A percentile compares a stretch with the other conserved stretches of the same genome.
These are phyloP conservation scores for Chalciporus sp. DNA, from an alignment of 1,284 basidiomycete species.

Conservation along the genomic window DNA sequence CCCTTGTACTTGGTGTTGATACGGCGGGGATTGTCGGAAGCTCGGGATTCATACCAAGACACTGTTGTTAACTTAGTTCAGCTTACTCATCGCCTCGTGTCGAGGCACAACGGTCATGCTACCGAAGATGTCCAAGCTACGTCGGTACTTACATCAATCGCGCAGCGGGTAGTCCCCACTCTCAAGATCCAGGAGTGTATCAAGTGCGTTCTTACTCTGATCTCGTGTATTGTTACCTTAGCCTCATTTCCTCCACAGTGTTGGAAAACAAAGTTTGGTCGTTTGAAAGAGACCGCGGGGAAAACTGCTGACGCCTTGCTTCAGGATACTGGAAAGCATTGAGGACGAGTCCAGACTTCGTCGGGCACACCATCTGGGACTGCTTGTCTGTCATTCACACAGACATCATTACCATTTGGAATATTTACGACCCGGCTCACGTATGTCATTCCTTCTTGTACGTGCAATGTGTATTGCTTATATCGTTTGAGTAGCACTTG, in stretches of 20 bases:
- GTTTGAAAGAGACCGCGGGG: background rate
- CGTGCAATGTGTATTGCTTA: no score
- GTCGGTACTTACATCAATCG: no score
- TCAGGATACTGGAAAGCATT: conserved; percentile 12
- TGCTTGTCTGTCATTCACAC: conserved; percentile 27
- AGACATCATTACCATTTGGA: conserved; percentile 34
- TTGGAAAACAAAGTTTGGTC: conserved; percentile 4
- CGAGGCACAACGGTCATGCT: background rate
- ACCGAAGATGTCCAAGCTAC: no score
- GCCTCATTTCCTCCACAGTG: background rate
- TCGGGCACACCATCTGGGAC: background rate
- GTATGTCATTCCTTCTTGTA: conserved; percentile 10
- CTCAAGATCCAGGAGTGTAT: background rate
- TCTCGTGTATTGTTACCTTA: background rate
- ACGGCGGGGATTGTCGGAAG: no score
- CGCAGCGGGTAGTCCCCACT: background rate
- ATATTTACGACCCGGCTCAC: conserved; percentile 28
- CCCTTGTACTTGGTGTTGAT: no score
- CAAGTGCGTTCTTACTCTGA: background rate
- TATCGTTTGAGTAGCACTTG: no score
- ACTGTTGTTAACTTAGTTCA: background rate
- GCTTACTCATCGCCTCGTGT: background rate
- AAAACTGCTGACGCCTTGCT: background rate
- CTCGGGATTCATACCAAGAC: no score
- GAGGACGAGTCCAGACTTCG: background rate